Conservation (phyloP, 1,284 basidiomycete genomes). For the Ceratobasidium sp. region DNA sequence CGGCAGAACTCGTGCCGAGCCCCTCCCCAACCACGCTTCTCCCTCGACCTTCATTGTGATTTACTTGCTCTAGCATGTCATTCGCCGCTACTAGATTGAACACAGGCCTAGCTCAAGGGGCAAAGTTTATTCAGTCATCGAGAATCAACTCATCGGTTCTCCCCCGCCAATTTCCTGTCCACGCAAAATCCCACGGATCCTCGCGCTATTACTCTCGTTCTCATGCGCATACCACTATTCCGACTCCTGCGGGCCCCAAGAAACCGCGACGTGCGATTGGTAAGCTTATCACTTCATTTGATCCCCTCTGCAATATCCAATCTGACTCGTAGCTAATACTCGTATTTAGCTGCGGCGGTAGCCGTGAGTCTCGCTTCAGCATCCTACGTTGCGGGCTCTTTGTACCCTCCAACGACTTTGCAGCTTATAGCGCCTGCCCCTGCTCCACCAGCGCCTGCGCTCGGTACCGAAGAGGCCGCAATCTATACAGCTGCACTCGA, state of each 20-base stretch:
- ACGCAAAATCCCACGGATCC: slow-evolving; percentile 8
- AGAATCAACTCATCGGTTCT: not conserved
- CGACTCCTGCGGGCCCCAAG: not conserved
- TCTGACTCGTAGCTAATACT: not conserved
- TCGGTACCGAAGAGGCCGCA: slow-evolving; percentile 72
- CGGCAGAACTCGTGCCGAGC: no score
- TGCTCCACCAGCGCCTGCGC: slow-evolving; percentile 75
- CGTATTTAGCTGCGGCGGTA: slow-evolving; percentile 28
- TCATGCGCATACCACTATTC: slow-evolving; percentile 11
- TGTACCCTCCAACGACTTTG: slow-evolving; percentile 73
- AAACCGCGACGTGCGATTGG: slow-evolving; percentile 14
- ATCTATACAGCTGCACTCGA: slow-evolving; percentile 76
- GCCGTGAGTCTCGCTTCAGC: slow-evolving; percentile 46
- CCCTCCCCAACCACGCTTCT: no score
- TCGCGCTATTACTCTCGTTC: slow-evolving; percentile 21
- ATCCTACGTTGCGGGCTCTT: slow-evolving; percentile 68
- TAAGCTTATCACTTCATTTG: not conserved
- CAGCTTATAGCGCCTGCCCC: slow-evolving; percentile 77
- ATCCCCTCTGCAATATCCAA: not conserved
- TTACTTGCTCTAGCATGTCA: no score
- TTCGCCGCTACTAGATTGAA: not conserved
- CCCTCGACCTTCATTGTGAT: no score
- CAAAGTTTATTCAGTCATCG: not conserved
- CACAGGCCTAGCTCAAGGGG: not conserved
- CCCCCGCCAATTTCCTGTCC: not conserved